phyloP scores from a whole-genome alignment of 345 rosid genomes.

The Tarenaya hassleriana region DNA sequence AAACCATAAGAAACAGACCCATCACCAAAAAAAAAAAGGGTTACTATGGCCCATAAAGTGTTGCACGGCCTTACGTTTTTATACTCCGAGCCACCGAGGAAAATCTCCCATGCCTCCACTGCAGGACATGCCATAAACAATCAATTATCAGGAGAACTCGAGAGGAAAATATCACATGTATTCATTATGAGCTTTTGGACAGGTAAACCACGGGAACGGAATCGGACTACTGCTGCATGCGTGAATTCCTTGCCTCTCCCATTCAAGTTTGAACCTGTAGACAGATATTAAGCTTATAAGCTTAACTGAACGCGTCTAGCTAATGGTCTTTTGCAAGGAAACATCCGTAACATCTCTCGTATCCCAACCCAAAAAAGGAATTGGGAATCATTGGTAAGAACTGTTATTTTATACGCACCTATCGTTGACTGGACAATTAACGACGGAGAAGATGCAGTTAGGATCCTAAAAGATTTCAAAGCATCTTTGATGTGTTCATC shows the following conservation, averaged over 20 bases:
- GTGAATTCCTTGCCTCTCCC: constrained; percentile 54
- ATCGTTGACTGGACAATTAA: constrained; percentile 68
- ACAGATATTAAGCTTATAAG: no score
- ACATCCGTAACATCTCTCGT: no score
- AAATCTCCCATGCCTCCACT: constrained; percentile 77
- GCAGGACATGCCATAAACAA: constrained; percentile 28
- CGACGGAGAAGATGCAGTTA: constrained; percentile 52
- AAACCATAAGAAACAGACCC: no score
- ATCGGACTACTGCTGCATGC: constrained; percentile 60
- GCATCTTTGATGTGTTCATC: constrained; percentile 56
- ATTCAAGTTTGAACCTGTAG: constrained; percentile 79
- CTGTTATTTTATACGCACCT: constrained; percentile 35
- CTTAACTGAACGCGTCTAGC: no score
- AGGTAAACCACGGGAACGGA: constrained; percentile 55
- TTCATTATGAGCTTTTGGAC: constrained; percentile 1
- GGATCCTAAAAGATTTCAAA: constrained; percentile 41
- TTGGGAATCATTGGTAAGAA: no score
- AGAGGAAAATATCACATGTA: constrained; percentile 3
- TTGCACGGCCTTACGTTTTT: constrained; percentile 61
- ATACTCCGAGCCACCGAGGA: constrained; percentile 53
- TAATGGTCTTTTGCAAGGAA: no score
- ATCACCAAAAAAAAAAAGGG: no score
- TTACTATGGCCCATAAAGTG: no score
- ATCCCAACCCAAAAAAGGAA: no score
- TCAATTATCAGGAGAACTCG: constrained; percentile 19